phyloP scores from a whole-genome alignment of 2,329 filamentous ascomycete species.

The Coccinonectria pachysandricola region DNA sequence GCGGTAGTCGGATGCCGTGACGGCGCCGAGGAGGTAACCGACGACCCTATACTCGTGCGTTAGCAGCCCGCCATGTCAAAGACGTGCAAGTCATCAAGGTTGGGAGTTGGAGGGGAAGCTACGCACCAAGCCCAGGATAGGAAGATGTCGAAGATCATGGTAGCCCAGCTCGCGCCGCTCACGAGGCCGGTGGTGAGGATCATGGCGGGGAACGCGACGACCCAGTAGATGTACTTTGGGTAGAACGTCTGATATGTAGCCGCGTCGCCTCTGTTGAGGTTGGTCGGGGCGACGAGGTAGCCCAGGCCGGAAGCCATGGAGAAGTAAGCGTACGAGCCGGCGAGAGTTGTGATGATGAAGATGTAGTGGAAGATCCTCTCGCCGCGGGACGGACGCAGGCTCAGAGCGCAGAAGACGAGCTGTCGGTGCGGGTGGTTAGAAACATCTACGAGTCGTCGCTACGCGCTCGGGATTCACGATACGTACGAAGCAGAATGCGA shows the following conservation, averaged over 20 bases:
- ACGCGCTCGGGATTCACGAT: neutral
- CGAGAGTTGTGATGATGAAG: slow-evolving; percentile 38
- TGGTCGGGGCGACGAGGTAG: slow-evolving; percentile 29
- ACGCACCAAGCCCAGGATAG: slow-evolving; percentile 38
- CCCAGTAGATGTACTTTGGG: slow-evolving; percentile 46
- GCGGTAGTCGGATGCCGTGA: slow-evolving; percentile 40
- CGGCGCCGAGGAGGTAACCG: slow-evolving; percentile 38
- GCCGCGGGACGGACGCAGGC: slow-evolving; percentile 32
- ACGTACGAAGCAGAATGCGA: slow-evolving; percentile 34
- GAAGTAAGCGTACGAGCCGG: slow-evolving; percentile 41
- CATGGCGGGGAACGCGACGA: slow-evolving; percentile 36
- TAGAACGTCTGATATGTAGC: slow-evolving; percentile 42
- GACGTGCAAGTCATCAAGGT: too few species aligned
- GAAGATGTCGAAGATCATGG: slow-evolving; percentile 39
- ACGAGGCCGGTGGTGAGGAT: slow-evolving; percentile 38
- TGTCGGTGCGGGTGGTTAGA: slow-evolving; percentile 8
- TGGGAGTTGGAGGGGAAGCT: too few species aligned
- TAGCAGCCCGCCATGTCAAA: neutral
- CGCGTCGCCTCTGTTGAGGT: slow-evolving; percentile 9
- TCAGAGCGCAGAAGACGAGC: slow-evolving; percentile 31
- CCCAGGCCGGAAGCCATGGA: slow-evolving; percentile 42
- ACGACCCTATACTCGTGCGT: slow-evolving; percentile 23
- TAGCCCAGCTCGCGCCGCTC: slow-evolving; percentile 45
- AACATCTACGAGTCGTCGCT: neutral
- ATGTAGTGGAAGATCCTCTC: slow-evolving; percentile 49